Percentiles rank a stretch among this genome's conserved stretches.
phyloP scores from a whole-genome alignment of 441 rosid species.

The Brassica hybrid region DNA sequence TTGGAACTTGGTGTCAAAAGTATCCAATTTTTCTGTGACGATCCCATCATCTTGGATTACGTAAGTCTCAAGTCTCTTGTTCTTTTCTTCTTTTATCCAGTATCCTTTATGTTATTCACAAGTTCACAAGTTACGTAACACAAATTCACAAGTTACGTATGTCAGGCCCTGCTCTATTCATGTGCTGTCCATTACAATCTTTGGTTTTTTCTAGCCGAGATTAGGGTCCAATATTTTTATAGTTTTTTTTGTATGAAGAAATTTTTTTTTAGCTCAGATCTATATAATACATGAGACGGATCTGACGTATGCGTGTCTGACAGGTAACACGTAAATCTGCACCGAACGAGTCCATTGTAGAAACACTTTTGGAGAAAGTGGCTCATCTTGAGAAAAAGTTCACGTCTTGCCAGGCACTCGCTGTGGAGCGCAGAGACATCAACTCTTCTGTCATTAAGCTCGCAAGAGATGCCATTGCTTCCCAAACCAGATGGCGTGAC shows the following conservation, averaged over 20 bases:
- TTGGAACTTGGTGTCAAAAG: neutral
- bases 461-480: conserved; percentile 6
- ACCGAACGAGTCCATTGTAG: neutral
- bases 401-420: neutral
- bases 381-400: neutral
- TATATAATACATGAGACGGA: too few species aligned
- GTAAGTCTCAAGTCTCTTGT: neutral
- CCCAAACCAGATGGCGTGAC: neutral
- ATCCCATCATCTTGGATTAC: conserved; percentile 1
- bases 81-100: neutral
- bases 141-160: too few species aligned
- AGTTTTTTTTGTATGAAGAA: too few species aligned
- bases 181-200: too few species aligned
- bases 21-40: neutral
- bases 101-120: neutral
- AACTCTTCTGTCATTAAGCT: neutral
- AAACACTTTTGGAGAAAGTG: neutral
- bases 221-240: too few species aligned
- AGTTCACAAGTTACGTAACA: too few species aligned
- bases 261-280: too few species aligned
- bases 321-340: neutral
- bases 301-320: neutral
- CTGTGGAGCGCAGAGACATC: neutral
- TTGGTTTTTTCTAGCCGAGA: too few species aligned
- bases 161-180: too few species aligned